Conservation (phyloP, 805 yeast genomes). For the Nakazawaea ernobii region DNA sequence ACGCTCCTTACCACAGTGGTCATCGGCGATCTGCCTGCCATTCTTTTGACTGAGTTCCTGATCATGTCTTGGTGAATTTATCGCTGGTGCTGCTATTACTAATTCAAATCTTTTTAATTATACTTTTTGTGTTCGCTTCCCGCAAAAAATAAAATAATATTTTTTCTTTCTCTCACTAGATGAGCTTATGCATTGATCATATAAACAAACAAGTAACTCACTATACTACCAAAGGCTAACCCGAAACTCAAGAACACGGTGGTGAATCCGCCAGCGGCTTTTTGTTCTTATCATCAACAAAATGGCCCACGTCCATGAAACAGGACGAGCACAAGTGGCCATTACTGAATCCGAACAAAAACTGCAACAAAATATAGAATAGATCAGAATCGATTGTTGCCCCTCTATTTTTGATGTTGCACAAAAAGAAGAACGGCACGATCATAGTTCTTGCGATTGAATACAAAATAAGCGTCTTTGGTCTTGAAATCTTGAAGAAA, state of each 20-base stretch:
- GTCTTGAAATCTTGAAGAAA: conserved; percentile 34
- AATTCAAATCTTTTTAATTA: too few species aligned
- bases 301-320: conserved; percentile 68
- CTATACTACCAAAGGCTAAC: conserved; percentile 69
- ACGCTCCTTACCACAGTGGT: neutral
- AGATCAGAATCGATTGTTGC: conserved; percentile 47
- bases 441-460: conserved; percentile 51
- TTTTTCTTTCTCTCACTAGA: neutral
- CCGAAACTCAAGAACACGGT: conserved; percentile 76
- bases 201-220: conserved; percentile 64
- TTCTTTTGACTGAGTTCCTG: neutral
- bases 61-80: neutral
- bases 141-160: neutral
- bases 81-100: too few species aligned
- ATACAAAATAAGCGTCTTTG: conserved; percentile 42
- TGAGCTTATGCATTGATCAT: neutral
- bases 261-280: conserved; percentile 94
- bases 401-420: conserved; percentile 48
- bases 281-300: conserved; percentile 58
- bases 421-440: conserved; percentile 67
- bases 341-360: conserved; percentile 77
- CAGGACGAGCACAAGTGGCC: conserved; percentile 81
- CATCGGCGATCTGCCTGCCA: neutral
- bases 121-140: neutral
- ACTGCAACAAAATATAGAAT: conserved; percentile 64